Evolutionary conservation across 805 yeast species (phyloP).

Genomic region (Metahyphopichia silvanorum): DNA sequence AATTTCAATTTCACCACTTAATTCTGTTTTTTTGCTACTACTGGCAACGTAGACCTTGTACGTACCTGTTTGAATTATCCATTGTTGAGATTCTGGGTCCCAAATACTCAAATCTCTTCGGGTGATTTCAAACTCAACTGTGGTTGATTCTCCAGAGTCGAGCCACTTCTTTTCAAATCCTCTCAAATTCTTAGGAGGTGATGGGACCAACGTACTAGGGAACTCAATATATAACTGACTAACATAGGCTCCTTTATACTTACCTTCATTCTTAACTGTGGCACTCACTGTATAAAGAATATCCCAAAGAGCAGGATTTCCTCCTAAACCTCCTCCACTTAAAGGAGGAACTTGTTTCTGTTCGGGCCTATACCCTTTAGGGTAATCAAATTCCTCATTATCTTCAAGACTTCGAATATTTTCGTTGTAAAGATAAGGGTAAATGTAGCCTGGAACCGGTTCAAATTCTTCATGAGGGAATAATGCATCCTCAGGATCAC

Average conservation of each 20-base stretch:
- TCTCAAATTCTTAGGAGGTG: conserved; percentile 52
- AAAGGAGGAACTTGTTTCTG: conserved; percentile 34
- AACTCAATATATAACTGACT: conserved; percentile 53
- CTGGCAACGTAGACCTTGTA: conserved; percentile 52
- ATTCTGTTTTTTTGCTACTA: conserved; percentile 44
- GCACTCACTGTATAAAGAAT: conserved; percentile 44
- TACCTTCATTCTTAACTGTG: conserved; percentile 47
- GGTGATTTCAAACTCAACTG: conserved; percentile 41
- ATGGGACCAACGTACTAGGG: conserved; percentile 44
- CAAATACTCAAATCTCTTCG: conserved; percentile 56
- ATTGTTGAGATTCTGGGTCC: conserved; percentile 54
- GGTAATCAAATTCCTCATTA: conserved; percentile 36
- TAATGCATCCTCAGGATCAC: conserved; percentile 53
- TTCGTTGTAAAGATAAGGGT: conserved; percentile 47
- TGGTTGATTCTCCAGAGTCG: conserved; percentile 35
- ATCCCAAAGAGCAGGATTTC: conserved; percentile 61
- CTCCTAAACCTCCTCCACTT: conserved; percentile 54
- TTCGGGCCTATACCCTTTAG: conserved; percentile 33
- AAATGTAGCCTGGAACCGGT: conserved; percentile 54
- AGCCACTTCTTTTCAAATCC: conserved; percentile 56
- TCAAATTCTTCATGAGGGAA: conserved; percentile 51
- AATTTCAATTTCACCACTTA: conserved; percentile 44
- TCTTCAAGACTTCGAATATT: conserved; percentile 32
- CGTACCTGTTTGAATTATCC: conserved; percentile 56
- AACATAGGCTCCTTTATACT: conserved; percentile 44